Base-by-base conservation (phyloP, 108 stramenopile species). In the Skeletonema potamos region DNA sequence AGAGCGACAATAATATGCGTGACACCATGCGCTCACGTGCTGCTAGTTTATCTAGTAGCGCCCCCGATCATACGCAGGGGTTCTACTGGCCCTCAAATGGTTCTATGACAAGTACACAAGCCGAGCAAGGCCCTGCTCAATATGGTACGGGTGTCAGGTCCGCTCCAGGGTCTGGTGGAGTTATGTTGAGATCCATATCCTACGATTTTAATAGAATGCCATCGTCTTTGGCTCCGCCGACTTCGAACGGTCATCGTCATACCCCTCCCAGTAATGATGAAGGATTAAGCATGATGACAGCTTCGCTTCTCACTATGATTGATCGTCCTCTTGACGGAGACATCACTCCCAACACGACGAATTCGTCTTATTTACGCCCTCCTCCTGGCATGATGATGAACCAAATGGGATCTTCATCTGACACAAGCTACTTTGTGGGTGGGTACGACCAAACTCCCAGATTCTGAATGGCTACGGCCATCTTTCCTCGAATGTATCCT, bases 281-380 rank as follows among this genome's bases (percentile, higher is more conserved):
- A 54, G 93, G 93, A 2, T 70, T 94, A 9, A 87, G 89, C 22
- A 84, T 84, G 86, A 94, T 94, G 93, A 92, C 93, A 58, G 90
- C 90, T 34, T 87, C 89, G 15, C 74, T 94, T 32, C 76, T 94
- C 28, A 91, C 84, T 12, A 91, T 94, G 93, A 83, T 94, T 30
- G 77, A 78, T 72, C 77, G 66, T 41, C 65, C 71, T 6, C 20
- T n/a, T 24, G 48, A 51, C 22, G 48, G 48, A 51, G 48, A 51
- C 48, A 22, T 51, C 4, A 51, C 48, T 51, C 48, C 48, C 1
- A 51, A 51, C 48, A 22, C 48, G 22, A 22, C 48, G 15, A 51
- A 51, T 22, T 0, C 48, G 8, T 22, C 48, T 9, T 51, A 51
- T 9, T 22, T 51, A 22, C 48, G 48, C 22, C 48, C 48, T n/a